Evolutionary conservation across 768 basidiomycete species (phyloP).

Genomic region (Mycena floridula): DNA sequence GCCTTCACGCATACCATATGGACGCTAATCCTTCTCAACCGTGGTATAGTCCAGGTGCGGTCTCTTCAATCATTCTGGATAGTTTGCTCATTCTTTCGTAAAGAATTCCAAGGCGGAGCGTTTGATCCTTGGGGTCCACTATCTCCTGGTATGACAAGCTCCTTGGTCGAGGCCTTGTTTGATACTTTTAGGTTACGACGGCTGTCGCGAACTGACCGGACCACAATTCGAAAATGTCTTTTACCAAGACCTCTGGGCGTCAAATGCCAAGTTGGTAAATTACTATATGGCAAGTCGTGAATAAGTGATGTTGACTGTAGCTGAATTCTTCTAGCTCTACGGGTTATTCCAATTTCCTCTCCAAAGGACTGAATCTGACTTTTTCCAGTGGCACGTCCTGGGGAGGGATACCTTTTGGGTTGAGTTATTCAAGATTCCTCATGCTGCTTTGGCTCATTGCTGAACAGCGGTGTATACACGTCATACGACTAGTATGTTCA

Average conservation of each 20-base stretch:
- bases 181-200: conserved; percentile 35
- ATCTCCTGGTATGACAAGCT: conserved; percentile 27
- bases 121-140: conserved; percentile 52
- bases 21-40: conserved; percentile 2
- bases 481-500: conserved; percentile 51
- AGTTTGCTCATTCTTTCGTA: not conserved
- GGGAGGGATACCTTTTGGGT: conserved; percentile 74
- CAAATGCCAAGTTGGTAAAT: conserved; percentile 52
- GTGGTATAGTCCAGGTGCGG: conserved; percentile 2
- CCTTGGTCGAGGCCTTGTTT: conserved; percentile 35
- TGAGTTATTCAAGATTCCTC: conserved; percentile 15
- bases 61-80: not conserved
- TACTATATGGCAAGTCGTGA: conserved; percentile 55
- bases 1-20: conserved; percentile 40
- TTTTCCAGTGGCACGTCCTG: conserved; percentile 69
- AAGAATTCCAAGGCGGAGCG: conserved; percentile 43
- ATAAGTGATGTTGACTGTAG: conserved; percentile 6
- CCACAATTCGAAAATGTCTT: conserved; percentile 51
- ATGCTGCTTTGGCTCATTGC: not conserved
- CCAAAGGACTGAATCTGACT: not conserved
- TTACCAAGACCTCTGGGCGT: conserved; percentile 49
- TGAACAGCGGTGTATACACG: conserved; percentile 7
- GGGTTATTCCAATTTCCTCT: not conserved
- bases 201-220: conserved; percentile 42
- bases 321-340: not conserved